A percentile compares a stretch with the other conserved stretches of the same genome.
phyloP scores from a whole-genome alignment of 352 stramenopile species.

The Globisporangium cylindrosporum region DNA sequence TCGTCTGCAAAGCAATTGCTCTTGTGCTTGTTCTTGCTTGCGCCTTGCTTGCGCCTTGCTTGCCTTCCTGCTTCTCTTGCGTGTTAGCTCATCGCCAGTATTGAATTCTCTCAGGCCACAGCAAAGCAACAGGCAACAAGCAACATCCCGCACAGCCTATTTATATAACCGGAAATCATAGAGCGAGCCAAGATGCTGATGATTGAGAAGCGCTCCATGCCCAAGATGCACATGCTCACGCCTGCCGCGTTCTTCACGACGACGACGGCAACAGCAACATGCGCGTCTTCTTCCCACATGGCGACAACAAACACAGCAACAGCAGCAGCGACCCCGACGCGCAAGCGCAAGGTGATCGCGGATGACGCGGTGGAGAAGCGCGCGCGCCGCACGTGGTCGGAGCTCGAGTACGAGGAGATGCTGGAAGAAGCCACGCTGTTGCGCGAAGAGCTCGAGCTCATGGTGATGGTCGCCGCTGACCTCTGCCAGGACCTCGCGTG shows the following conservation, averaged over 20 bases:
- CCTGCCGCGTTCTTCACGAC: constrained; percentile 9
- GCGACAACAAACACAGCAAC: neutral
- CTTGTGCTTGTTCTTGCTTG: too few relatives aligned
- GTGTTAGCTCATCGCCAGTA: neutral
- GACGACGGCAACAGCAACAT: neutral
- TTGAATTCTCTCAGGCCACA: neutral
- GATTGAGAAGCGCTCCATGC: constrained; percentile 15
- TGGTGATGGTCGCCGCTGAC: constrained; percentile 55
- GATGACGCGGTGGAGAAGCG: constrained; percentile 45
- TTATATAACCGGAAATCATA: constrained; percentile 5
- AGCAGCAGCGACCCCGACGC: constrained; percentile 9
- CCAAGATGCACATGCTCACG: constrained; percentile 16
- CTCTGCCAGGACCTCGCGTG: constrained; percentile 50
- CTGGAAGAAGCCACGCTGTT: constrained; percentile 64
- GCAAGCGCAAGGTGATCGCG: constrained; percentile 53
- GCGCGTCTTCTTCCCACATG: neutral
- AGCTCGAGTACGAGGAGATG: constrained; percentile 76
- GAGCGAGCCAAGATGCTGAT: constrained; percentile 11
- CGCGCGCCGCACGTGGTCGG: constrained; percentile 41
- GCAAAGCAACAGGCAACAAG: neutral
- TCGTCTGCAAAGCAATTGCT: neutral
- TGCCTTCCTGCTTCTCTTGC: neutral
- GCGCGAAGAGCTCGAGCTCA: constrained; percentile 66
- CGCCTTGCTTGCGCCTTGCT: too few relatives aligned
- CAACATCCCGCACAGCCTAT: neutral